Conservation (phyloP, 1,284 basidiomycete genomes). For the Gymnopus androsaceus region DNA sequence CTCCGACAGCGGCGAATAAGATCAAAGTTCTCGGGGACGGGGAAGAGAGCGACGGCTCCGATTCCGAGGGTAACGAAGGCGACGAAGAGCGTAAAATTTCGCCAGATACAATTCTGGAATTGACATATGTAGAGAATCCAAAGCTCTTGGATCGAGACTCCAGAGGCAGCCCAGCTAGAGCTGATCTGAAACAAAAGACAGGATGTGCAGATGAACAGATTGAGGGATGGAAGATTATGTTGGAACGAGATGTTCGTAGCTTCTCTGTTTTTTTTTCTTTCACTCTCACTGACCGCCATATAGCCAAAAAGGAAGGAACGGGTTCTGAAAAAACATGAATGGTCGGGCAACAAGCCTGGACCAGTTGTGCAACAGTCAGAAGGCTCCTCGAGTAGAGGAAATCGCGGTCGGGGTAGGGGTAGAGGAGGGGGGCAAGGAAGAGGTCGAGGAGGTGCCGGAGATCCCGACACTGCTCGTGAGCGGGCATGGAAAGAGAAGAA, state of each 20-base stretch:
- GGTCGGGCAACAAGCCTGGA: constrained; percentile 57
- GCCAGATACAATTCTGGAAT: constrained; percentile 69
- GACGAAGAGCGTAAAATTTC: constrained; percentile 36
- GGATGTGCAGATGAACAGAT: constrained; percentile 80
- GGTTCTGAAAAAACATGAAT: constrained; percentile 72
- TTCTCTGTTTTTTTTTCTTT: constrained; percentile 5
- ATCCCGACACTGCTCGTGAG: constrained; percentile 42
- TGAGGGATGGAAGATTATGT: constrained; percentile 86
- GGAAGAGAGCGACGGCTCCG: constrained; percentile 64
- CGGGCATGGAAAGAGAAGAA: constrained; percentile 71
- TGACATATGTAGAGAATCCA: constrained; percentile 74
- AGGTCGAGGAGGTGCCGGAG: constrained; percentile 30
- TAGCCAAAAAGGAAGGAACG: constrained; percentile 72
- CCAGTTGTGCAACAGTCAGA: constrained; percentile 11
- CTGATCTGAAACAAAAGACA: constrained; percentile 66
- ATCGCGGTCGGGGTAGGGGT: constrained; percentile 24
- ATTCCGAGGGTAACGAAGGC: constrained; percentile 48
- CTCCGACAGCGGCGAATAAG: constrained; percentile 21
- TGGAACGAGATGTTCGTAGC: constrained; percentile 76
- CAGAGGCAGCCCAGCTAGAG: constrained; percentile 63
- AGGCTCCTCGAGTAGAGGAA: constrained; percentile 20
- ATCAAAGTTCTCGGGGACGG: constrained; percentile 60
- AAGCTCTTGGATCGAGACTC: constrained; percentile 78
- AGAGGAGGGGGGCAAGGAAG: constrained; percentile 11
- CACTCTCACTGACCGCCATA: neutral